Base-by-base conservation (phyloP, 305 asterid species). In the Rubia peregrina region DNA sequence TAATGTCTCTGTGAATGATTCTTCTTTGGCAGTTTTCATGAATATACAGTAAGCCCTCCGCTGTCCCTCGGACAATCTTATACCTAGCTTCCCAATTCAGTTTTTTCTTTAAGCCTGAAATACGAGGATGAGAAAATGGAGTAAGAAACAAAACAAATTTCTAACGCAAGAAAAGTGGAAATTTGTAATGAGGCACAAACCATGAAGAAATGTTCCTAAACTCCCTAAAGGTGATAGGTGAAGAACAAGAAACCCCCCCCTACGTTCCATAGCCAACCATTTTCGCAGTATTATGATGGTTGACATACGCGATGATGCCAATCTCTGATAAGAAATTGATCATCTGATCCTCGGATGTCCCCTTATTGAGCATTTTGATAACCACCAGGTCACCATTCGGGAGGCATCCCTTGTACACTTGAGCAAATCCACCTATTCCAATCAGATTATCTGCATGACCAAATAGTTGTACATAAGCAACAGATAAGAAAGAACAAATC, bases 211-310 rank as follows among this genome's bases (percentile, higher is more conserved):
- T 64, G 90, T 83, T 43, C 86, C 83, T 75, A 89, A 78, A 71
- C 92, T 89, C 70, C 95, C 95, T 11, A 81, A 77, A 42, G 90
- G 70, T 19, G 90, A 87, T 65, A 89, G 71, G 70, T 89, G 78
- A 30, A 89, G 89, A 68, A 89, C 77, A 6, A 89, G 88, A 67
- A 65, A 82, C 1, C n/a, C 95, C 92, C 65, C 95, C 90, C 73
- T 89, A 88, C 61, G 84, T 88, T 68, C 92, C 95, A 79, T 84
- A 89, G 38, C 95, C 95, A 75, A 89, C 69, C 95, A 89, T 81
- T 80, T 79, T 85, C 13, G 92, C 90, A 26, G 92, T 87, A 71
- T 89, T 89, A 12, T 84, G 90, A 84, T 89, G 95, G 67, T 85
- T 72, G 40, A 89, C 83, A 67, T 89, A 92, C 49, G 92, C 92